A percentile compares a stretch with the other conserved stretches of the same genome.
Evolutionary conservation across 1,284 basidiomycete species (phyloP).

Genomic region (Ganoderma leucocontextum): DNA sequence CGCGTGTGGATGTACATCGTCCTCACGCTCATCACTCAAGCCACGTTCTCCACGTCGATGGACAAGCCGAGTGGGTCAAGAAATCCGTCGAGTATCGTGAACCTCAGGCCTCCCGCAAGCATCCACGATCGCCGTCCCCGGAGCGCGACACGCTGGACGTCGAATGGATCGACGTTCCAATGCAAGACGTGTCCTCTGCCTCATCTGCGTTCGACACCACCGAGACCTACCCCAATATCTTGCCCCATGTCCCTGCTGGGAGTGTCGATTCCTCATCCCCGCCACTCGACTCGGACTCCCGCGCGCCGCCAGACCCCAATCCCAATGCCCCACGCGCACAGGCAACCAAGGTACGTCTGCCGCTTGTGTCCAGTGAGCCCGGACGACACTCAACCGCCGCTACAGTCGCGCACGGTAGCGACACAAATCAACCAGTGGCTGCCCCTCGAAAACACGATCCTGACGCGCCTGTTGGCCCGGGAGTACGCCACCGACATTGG

Average conservation of each 20-base stretch:
- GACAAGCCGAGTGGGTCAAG: not conserved
- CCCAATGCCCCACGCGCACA: not conserved
- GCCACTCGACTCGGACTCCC: too few relatives aligned
- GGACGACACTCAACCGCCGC: too few relatives aligned
- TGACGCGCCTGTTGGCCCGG: not conserved
- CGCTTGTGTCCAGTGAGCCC: too few relatives aligned
- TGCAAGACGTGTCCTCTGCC: not conserved
- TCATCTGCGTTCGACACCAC: too few relatives aligned
- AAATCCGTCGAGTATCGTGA: not conserved
- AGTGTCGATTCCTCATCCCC: too few relatives aligned
- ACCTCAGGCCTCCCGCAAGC: not conserved
- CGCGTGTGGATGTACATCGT: not conserved
- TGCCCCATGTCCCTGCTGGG: too few relatives aligned
- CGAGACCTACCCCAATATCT: too few relatives aligned
- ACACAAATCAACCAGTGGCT: not conserved
- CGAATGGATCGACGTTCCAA: not conserved
- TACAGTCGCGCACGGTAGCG: not conserved
- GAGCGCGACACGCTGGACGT: not conserved
- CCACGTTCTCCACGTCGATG: not conserved
- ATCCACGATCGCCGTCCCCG: not conserved
- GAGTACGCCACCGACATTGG: not conserved
- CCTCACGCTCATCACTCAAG: not conserved
- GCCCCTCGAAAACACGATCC: not conserved
- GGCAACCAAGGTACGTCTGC: not conserved
- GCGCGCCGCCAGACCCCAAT: too few relatives aligned